These are phyloP conservation scores for Candida endomychidarum DNA, from an alignment of 805 yeast genomes.

Conservation along the genomic window DNA sequence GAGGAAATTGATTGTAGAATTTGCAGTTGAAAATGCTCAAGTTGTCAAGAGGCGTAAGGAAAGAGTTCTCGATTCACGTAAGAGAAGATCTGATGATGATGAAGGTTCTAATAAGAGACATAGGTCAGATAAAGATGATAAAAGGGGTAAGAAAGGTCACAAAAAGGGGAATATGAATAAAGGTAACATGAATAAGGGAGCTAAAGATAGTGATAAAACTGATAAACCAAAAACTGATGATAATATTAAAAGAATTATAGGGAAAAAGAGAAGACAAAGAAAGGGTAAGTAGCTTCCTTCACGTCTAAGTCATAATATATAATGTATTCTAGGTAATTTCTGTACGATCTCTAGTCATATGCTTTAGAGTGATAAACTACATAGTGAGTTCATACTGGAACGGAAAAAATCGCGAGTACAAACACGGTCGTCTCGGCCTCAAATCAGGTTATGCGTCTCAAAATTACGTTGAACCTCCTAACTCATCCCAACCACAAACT, in stretches of 20 bases:
- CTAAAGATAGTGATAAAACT: conserved; percentile 14
- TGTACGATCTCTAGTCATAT: too few relatives aligned
- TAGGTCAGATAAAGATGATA: conserved; percentile 13
- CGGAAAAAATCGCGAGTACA: too few relatives aligned
- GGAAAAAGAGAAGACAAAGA: conserved; percentile 66
- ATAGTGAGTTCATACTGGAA: too few relatives aligned
- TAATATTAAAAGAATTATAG: conserved; percentile 62
- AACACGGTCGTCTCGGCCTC: too few relatives aligned
- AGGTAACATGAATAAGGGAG: conserved; percentile 47
- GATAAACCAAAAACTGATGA: conserved; percentile 30
- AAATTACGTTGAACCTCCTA: too few relatives aligned
- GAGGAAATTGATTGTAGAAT: conserved; percentile 87
- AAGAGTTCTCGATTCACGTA: conserved; percentile 37
- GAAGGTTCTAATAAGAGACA: conserved; percentile 13
- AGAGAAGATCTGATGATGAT: conserved; percentile 28
- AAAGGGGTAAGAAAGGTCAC: conserved; percentile 13
- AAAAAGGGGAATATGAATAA: conserved; percentile 18
- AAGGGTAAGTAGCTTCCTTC: conserved; percentile 36
- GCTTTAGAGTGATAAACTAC: too few relatives aligned
- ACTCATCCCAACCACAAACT: too few relatives aligned
- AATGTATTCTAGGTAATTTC: too few relatives aligned
- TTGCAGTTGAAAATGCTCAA: conserved; percentile 93
- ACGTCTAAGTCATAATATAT: background rate
- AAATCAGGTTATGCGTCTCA: too few relatives aligned
- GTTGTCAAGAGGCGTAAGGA: conserved; percentile 90